These are phyloP conservation scores for Lachancea lanzarotensis DNA, from an alignment of 805 yeast genomes.

Conservation along the genomic window DNA sequence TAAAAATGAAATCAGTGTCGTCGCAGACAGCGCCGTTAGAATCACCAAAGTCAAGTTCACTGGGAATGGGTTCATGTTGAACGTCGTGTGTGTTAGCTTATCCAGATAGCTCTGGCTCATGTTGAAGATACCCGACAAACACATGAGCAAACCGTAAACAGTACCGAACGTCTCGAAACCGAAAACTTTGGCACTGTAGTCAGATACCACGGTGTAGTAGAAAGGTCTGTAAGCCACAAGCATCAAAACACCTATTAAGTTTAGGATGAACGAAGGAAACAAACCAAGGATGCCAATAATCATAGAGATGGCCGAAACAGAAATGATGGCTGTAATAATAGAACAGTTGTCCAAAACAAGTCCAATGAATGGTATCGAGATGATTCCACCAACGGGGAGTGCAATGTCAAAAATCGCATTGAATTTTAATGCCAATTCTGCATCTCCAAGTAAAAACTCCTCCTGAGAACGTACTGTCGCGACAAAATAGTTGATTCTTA, in stretches of 20 bases:
- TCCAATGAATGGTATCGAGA: constrained; percentile 86
- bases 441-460: constrained; percentile 53
- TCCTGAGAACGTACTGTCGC: constrained; percentile 86
- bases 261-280: constrained; percentile 41
- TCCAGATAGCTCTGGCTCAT: constrained; percentile 67
- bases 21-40: constrained; percentile 36
- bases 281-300: constrained; percentile 69
- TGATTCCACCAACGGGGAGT: constrained; percentile 80
- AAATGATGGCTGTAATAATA: constrained; percentile 48
- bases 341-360: constrained; percentile 65
- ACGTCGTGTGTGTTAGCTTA: constrained; percentile 56
- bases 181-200: constrained; percentile 85
- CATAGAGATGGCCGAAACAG: constrained; percentile 50
- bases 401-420: constrained; percentile 80
- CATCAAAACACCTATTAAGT: constrained; percentile 60
- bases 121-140: constrained; percentile 76
- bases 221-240: constrained; percentile 85
- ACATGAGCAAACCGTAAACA: constrained; percentile 79
- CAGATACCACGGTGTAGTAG: constrained; percentile 88
- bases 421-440: constrained; percentile 44
- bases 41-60: constrained; percentile 52
- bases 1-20: constrained; percentile 3
- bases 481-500: constrained; percentile 85
- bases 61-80: constrained; percentile 74
- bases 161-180: constrained; percentile 91